Evolutionary conservation across 192 early-diverging fungal genomes (phyloP).

Genomic region (Gaertneriomyces sp.): DNA sequence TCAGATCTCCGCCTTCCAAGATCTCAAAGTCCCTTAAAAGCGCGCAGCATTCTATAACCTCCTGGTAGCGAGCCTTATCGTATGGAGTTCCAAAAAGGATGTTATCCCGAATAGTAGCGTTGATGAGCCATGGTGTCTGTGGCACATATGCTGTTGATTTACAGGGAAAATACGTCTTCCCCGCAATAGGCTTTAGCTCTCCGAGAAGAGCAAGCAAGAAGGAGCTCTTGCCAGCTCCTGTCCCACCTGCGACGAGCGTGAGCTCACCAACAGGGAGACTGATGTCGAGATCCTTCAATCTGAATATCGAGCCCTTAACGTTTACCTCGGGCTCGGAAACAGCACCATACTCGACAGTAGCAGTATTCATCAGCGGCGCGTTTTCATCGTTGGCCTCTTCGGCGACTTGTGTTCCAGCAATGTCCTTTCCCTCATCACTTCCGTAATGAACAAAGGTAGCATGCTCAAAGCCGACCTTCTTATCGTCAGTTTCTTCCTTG

Average conservation of each 20-base stretch:
- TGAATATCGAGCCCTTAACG: constrained; percentile 32
- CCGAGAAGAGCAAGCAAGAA: constrained; percentile 77
- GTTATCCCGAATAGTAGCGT: constrained; percentile 60
- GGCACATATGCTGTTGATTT: constrained; percentile 64
- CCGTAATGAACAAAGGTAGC: neutral
- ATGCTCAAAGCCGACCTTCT: neutral
- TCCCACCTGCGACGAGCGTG: constrained; percentile 72
- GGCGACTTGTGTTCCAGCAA: neutral
- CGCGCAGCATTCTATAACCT: constrained; percentile 82
- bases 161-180: constrained; percentile 33
- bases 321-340: neutral
- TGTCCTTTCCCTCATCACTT: neutral
- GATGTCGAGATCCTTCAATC: constrained; percentile 24
- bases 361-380: neutral
- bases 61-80: constrained; percentile 72
- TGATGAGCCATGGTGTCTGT: constrained; percentile 64
- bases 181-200: constrained; percentile 55
- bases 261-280: constrained; percentile 34
- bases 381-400: neutral
- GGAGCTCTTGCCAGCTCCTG: constrained; percentile 81
- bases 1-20: constrained; percentile 78
- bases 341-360: neutral
- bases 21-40: constrained; percentile 80
- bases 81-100: constrained; percentile 80
- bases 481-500: too few relatives aligned